Evolutionary conservation across 1,284 basidiomycete species (phyloP).

Genomic region (Mycena sp.): DNA sequence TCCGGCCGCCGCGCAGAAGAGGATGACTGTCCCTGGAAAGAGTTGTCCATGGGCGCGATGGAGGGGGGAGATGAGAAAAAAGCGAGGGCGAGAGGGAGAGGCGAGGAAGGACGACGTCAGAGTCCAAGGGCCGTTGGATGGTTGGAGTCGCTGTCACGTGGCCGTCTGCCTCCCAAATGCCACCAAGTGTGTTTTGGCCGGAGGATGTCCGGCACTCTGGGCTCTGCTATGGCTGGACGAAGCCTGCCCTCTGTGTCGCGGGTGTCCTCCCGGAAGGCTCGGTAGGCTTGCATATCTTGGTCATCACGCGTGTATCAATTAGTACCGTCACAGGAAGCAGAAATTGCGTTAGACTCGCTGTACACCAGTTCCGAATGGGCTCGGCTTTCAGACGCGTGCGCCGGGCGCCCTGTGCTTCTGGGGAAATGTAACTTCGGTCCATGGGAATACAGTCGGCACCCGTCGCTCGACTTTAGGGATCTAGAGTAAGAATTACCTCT

Average conservation of each 20-base stretch:
- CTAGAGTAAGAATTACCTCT: conserved; percentile 5
- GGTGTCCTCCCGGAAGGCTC: conserved; percentile 48
- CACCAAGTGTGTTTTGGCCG: conserved; percentile 66
- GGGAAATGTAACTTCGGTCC: conserved; percentile 42
- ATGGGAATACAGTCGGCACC: conserved; percentile 2
- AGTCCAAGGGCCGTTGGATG: background rate
- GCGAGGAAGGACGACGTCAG: background rate
- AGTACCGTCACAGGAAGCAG: conserved; percentile 6
- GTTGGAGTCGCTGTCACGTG: conserved; percentile 42
- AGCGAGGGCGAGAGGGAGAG: no score
- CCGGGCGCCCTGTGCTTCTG: conserved; percentile 34
- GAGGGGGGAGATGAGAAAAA: no score
- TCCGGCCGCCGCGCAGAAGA: background rate
- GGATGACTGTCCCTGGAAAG: conserved; percentile 37
- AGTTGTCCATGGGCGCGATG: conserved; percentile 40
- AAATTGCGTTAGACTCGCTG: conserved; percentile 1
- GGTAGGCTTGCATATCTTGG: conserved; percentile 35
- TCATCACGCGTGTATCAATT: background rate
- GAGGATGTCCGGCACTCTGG: conserved; percentile 52
- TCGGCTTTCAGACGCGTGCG: background rate
- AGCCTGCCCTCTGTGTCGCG: conserved; percentile 55
- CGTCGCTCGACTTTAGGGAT: conserved; percentile 29
- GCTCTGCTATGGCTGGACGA: conserved; percentile 64
- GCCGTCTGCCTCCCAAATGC: conserved; percentile 35
- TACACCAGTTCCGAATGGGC: background rate